Base-by-base conservation (phyloP, 2,329 filamentous ascomycete genomes). In the Aspergillus ustus region DNA sequence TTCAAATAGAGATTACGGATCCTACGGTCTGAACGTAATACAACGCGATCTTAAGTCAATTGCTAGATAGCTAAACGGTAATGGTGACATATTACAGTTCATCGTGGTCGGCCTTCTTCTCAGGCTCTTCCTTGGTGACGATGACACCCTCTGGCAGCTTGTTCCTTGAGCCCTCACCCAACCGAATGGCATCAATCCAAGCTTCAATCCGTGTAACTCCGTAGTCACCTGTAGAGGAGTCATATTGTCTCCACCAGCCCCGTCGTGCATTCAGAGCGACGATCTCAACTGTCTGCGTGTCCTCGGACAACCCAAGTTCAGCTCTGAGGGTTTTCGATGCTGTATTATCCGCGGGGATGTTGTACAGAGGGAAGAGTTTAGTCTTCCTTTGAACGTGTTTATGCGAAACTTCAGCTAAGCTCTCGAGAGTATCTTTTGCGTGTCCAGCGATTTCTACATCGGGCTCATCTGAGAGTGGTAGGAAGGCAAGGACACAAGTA, bases 101-200 rank as follows among this genome's bases (percentile, higher is more conserved):
- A 40, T 81, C 80, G 63, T 83, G 79, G 28, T 79, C 76, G 11
- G 71, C 71, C 19, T 78, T 70, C 67, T 81, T 75, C 61, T 71
- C 65, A 52, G 54, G 63, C 17, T 71, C 69, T 20, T 74, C 74
- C 57, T 78, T 79, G 5, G 58, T 77, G 19, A 73, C 73, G 34
- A 89, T 72, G 48, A 91, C 70, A 2, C 83, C 85, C 61, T 85
- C 84, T 0, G 91, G 91, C 46, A 95, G 75, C 79, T 89, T 91
- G 70, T 88, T 84, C 83, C 94, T 97, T 62, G 85, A 80, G 2
- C 92, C 91, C 73, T 98, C 94, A 56, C 93, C 92, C 83, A 99
- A 85, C 43, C 92, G 89, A 64, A 98, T 92, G n/a, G 87, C 84
- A 72, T 99, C 95, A 62, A 99, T 87, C 92, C 94, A 99, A 64